phyloP scores from a whole-genome alignment of 352 stramenopile species.

The Aphanomyces astaci region DNA sequence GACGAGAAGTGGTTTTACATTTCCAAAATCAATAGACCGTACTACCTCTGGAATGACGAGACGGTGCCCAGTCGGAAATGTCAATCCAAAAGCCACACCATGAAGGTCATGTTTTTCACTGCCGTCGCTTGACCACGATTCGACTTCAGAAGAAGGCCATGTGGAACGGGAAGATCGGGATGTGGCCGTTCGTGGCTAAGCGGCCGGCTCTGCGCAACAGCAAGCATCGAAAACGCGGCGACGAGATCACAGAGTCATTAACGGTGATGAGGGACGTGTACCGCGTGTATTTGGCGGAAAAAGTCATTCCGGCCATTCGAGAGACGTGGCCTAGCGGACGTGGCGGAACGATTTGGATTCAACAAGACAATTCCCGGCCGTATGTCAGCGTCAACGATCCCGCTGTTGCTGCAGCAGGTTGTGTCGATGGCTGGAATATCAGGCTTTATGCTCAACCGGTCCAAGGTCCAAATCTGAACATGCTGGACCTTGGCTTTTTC shows the following conservation, averaged over 20 bases:
- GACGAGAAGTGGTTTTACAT: not conserved
- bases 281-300: not conserved
- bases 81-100: not conserved
- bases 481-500: not conserved
- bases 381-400: not conserved
- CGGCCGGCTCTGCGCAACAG: not conserved
- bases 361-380: not conserved
- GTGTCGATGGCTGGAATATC: not conserved
- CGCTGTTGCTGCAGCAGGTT: not conserved
- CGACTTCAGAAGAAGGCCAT: not conserved
- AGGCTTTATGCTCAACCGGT: not conserved
- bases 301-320: not conserved
- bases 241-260: not conserved
- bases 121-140: not conserved
- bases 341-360: not conserved
- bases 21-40: not conserved
- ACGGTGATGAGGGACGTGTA: not conserved
- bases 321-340: not conserved
- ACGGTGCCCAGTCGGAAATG: not conserved
- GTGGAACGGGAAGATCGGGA: not conserved
- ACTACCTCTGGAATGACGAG: not conserved
- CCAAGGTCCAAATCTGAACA: not conserved
- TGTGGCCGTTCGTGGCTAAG: not conserved
- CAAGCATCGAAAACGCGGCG: not conserved
- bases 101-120: slow-evolving; percentile 4